Evolutionary conservation across 129 eudicot species (phyloP), one percentile per base, ranked within the genome.

Genomic region (Chrysanthemum makinoi): DNA sequence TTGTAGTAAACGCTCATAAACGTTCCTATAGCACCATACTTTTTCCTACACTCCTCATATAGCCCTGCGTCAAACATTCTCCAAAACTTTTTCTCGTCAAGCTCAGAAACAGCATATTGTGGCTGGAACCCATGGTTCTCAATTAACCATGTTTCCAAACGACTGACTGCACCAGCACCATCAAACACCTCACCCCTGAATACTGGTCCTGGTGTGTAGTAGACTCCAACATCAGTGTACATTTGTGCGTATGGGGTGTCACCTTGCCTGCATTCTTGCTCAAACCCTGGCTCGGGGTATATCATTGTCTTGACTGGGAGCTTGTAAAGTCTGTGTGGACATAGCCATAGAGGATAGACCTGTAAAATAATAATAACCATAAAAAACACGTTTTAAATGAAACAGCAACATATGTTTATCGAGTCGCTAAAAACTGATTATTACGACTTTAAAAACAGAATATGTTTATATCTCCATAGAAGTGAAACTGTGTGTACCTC

Each of bases 1-100:
- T 95, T 95, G 77, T 95, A 95, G 71, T 90, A 95, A 77, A 95
- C 96, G 57, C 97, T 95, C 99, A 95, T 95, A 78, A 95, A 95
- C 2, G 96, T 95, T 2, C 99, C 99, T 30, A 95, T 84, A 22
- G 99, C 99, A 54, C 86, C 92, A 74, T 95, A 95, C 90, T 86
- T 95, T 73, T 77, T 83, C 84, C 99, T 86, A 70, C 86, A 75
- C 57, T 90, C 79, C 83, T 95, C 99, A 47, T 95, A 90, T 1
- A 95, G 87, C 13, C 82, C 90, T 24, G 89, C 91, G 78, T 95
- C 97, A 70, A 95, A 95, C 99, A 95, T 95, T 73, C 87, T 86
- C 99, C 99, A 95, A 86, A 95, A 95, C 62, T 79, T 85, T 96
- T 95, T 95, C 83, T 95, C 99, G 0, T 46, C 80, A 17, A 95